These are phyloP conservation scores for Chaetomiaceae sp. DNA, from an alignment of 2,329 filamentous ascomycete genomes.

Conservation along the genomic window DNA sequence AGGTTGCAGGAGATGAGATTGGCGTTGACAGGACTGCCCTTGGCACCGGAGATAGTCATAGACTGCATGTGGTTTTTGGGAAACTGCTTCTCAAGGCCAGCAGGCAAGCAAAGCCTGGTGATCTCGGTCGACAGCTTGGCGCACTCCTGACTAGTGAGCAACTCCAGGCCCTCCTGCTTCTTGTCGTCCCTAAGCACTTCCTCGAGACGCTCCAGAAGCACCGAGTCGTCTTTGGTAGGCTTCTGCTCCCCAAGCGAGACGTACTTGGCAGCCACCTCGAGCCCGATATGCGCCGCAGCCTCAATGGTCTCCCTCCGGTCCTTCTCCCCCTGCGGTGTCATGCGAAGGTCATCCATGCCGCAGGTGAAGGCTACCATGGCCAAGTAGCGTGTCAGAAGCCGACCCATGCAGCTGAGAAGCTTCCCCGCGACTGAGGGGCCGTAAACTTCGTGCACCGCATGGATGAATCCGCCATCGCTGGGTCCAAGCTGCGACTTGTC, in stretches of 20 bases:
- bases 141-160: constrained; percentile 69
- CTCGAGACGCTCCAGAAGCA: constrained; percentile 74
- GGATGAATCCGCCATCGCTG: constrained; percentile 77
- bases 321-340: constrained; percentile 73
- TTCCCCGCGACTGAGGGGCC: constrained; percentile 82
- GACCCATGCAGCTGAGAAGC: constrained; percentile 80
- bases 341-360: constrained; percentile 89
- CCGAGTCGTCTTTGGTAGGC: constrained; percentile 56
- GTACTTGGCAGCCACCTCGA: constrained; percentile 77
- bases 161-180: constrained; percentile 87
- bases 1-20: constrained; percentile 97
- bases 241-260: constrained; percentile 69
- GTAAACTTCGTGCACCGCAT: constrained; percentile 89
- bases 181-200: constrained; percentile 84
- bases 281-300: constrained; percentile 62
- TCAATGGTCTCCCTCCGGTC: constrained; percentile 62
- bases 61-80: constrained; percentile 98
- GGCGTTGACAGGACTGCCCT: constrained; percentile 87
- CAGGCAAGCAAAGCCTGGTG: constrained; percentile 72
- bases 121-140: constrained; percentile 68
- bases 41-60: constrained; percentile 96
- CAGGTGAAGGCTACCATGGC: constrained; percentile 95
- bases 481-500: constrained; percentile 95
- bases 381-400: constrained; percentile 80
- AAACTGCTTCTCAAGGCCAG: constrained; percentile 82